Conservation (phyloP, 139 green algal genomes). For the Tetraselmis chui region DNA sequence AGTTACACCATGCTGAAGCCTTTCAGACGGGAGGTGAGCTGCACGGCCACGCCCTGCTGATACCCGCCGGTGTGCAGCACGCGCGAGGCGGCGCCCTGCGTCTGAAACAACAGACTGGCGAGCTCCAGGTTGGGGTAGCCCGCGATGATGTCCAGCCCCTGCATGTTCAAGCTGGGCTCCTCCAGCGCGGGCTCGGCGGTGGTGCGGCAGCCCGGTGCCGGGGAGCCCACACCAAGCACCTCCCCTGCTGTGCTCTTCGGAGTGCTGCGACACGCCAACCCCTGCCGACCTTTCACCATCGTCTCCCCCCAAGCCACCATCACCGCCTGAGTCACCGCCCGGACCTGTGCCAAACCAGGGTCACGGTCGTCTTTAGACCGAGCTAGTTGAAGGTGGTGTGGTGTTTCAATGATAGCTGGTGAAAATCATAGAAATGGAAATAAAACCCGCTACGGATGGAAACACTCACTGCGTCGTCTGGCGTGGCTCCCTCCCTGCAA, state of each 20-base stretch:
- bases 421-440: too few species aligned
- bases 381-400: too few species aligned
- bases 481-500: constrained; percentile 32
- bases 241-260: neutral
- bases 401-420: too few species aligned
- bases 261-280: neutral
- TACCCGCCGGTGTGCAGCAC: neutral
- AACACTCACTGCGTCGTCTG: constrained; percentile 10
- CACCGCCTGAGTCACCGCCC: constrained; percentile 26
- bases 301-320: constrained; percentile 73
- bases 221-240: neutral
- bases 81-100: neutral
- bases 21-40: neutral
- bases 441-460: too few species aligned
- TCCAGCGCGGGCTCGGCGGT: neutral
- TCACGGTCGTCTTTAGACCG: too few species aligned
- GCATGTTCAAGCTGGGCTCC: neutral
- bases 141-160: neutral
- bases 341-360: too few species aligned
- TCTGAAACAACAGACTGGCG: neutral
- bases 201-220: too few species aligned
- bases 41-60: neutral
- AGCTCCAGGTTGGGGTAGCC: neutral
- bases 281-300: constrained; percentile 25
- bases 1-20: neutral